Evolutionary conservation across 108 stramenopile genomes (phyloP).

Genomic region (Cyclotella kingstonii): DNA sequence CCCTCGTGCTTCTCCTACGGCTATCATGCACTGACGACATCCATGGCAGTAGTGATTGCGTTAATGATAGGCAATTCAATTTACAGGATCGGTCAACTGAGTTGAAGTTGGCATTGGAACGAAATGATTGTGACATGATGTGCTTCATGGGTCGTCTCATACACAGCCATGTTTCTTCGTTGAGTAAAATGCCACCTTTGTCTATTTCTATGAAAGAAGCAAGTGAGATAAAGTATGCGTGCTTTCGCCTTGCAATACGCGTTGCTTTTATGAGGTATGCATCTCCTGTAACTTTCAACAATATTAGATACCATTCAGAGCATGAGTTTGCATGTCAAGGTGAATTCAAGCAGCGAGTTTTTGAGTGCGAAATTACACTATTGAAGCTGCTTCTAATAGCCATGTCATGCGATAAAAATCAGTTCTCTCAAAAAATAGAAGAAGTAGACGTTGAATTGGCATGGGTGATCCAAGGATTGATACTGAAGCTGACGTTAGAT

Average conservation of each 20-base stretch:
- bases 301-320: background rate
- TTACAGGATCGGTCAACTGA: background rate
- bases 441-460: slow-evolving; percentile 30
- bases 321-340: background rate
- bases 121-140: slow-evolving; percentile 22
- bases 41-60: too few relatives aligned
- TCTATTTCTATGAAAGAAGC: background rate
- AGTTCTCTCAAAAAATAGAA: background rate
- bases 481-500: background rate
- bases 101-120: slow-evolving; percentile 20
- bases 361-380: slow-evolving; percentile 13
- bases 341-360: slow-evolving; percentile 1
- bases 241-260: slow-evolving; percentile 19
- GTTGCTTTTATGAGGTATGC: slow-evolving; percentile 25
- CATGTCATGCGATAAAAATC: background rate
- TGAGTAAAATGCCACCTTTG: background rate
- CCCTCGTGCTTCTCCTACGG: slow-evolving; percentile 26
- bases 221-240: slow-evolving; percentile 1
- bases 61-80: background rate
- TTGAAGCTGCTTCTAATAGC: slow-evolving; percentile 6
- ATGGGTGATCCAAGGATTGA: slow-evolving; percentile 9
- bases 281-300: background rate
- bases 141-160: slow-evolving; percentile 24
- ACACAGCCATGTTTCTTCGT: background rate
- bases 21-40: background rate